A percentile compares a stretch with the other conserved stretches of the same genome.
phyloP scores from a whole-genome alignment of 1,284 basidiomycete genomes.

The Ustilago hordei region DNA sequence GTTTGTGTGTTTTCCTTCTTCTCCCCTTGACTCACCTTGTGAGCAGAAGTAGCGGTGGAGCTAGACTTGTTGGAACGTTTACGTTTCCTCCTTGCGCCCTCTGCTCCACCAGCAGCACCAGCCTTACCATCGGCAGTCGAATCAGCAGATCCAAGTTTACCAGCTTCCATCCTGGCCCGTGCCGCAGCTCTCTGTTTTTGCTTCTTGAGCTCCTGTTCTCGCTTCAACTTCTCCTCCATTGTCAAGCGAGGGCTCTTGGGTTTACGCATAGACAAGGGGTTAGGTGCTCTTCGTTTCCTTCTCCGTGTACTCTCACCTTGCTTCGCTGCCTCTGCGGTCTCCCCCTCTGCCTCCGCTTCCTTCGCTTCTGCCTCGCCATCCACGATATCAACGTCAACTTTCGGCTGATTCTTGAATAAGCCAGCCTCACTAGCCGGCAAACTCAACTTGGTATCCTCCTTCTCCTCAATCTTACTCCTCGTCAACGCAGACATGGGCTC shows the following conservation, averaged over 20 bases:
- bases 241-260: conserved; percentile 68
- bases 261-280: conserved; percentile 92
- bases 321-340: not conserved
- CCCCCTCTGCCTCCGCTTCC: not conserved
- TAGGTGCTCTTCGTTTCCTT: conserved; percentile 78
- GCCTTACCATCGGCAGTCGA: not conserved
- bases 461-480: conserved; percentile 45
- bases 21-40: not conserved
- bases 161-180: conserved; percentile 18
- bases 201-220: conserved; percentile 72
- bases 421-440: conserved; percentile 37
- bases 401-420: conserved; percentile 22
- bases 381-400: conserved; percentile 41
- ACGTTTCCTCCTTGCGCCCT: conserved; percentile 18
- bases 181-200: conserved; percentile 41
- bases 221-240: conserved; percentile 40
- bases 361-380: conserved; percentile 67
- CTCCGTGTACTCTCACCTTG: conserved; percentile 15
- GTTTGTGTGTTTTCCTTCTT: not conserved
- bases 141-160: conserved; percentile 5
- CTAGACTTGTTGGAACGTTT: conserved; percentile 11
- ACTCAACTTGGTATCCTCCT: conserved; percentile 53
- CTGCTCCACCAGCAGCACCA: not conserved
- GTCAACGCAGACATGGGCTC: conserved; percentile 67
- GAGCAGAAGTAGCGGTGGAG: too few species aligned